These are phyloP conservation scores for Sphagnum magellanicum DNA, from an alignment of 228 moss, liverwort and hornwort species.

Conservation along the genomic window DNA sequence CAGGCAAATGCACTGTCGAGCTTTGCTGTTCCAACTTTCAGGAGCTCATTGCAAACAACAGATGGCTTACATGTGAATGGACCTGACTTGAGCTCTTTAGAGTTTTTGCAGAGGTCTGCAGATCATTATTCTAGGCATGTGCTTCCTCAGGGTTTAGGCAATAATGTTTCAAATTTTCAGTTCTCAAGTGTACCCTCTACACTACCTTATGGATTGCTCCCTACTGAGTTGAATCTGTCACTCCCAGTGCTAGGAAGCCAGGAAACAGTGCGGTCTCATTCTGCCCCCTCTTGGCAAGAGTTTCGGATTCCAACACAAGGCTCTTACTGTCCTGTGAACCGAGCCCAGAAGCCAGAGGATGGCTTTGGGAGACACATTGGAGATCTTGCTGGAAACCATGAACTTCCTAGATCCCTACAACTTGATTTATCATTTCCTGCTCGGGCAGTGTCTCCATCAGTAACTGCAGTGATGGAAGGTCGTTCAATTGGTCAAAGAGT, in stretches of 20 bases:
- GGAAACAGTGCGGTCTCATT: background rate
- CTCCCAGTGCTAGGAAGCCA: conserved; percentile 21
- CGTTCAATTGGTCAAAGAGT: conserved; percentile 34
- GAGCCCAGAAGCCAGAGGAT: conserved; percentile 6
- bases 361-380: background rate
- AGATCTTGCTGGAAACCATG: conserved; percentile 1
- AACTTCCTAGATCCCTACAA: conserved; percentile 6
- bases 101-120: conserved; percentile 44
- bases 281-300: no score
- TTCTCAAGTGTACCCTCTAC: conserved; percentile 12
- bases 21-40: conserved; percentile 21
- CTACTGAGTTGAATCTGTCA: conserved; percentile 26
- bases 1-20: conserved; percentile 15
- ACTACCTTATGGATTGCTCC: conserved; percentile 15
- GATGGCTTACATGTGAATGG: conserved; percentile 13
- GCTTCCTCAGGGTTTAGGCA: conserved; percentile 6
- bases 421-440: conserved; percentile 7
- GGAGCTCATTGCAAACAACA: conserved; percentile 18
- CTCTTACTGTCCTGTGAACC: background rate
- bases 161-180: conserved; percentile 13
- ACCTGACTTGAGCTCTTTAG: conserved; percentile 35
- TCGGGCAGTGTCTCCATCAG: conserved; percentile 10
- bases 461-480: conserved; percentile 43
- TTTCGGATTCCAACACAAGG: no score
- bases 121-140: conserved; percentile 7